phyloP scores from a whole-genome alignment of 2,329 filamentous ascomycete species.

The Zymoseptoria tritici region DNA sequence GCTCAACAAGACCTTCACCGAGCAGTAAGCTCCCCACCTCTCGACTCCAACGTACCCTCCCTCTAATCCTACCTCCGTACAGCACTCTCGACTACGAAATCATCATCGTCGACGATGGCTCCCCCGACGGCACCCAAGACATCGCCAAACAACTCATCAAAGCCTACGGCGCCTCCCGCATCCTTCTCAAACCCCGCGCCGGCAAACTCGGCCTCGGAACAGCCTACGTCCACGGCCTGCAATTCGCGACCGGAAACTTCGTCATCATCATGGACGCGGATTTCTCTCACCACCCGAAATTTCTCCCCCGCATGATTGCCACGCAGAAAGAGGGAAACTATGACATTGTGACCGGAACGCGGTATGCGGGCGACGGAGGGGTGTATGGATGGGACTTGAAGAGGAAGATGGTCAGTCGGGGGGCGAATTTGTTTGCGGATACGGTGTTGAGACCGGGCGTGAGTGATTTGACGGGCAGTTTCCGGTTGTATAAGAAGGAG shows the following conservation, averaged over 20 bases:
- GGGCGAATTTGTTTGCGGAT: slow-evolving; percentile 92
- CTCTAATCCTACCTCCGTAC: background rate
- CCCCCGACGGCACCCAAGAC: slow-evolving; percentile 87
- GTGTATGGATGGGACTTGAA: slow-evolving; percentile 97
- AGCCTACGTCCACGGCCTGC: slow-evolving; percentile 88
- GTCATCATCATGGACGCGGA: slow-evolving; percentile 99
- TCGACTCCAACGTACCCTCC: background rate
- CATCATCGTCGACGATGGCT: slow-evolving; percentile 96
- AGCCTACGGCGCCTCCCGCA: slow-evolving; percentile 63
- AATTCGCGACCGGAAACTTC: slow-evolving; percentile 85
- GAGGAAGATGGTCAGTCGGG: slow-evolving; percentile 65
- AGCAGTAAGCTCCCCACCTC: slow-evolving; percentile 55
- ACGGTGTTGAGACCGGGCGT: slow-evolving; percentile 89
- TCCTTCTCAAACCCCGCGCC: slow-evolving; percentile 77
- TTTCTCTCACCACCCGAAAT: slow-evolving; percentile 98
- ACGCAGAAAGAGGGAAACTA: slow-evolving; percentile 71
- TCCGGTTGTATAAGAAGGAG: slow-evolving; percentile 85
- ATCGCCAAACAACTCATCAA: slow-evolving; percentile 85
- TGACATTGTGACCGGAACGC: slow-evolving; percentile 94
- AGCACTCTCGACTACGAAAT: slow-evolving; percentile 95
- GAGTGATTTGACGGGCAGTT: slow-evolving; percentile 90
- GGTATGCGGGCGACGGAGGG: slow-evolving; percentile 77
- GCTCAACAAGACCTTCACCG: slow-evolving; percentile 82
- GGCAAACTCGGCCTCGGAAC: slow-evolving; percentile 97
- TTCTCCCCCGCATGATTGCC: slow-evolving; percentile 89